Conservation (phyloP, 176 grass and related monocot species). For the Cocos nucifera region DNA sequence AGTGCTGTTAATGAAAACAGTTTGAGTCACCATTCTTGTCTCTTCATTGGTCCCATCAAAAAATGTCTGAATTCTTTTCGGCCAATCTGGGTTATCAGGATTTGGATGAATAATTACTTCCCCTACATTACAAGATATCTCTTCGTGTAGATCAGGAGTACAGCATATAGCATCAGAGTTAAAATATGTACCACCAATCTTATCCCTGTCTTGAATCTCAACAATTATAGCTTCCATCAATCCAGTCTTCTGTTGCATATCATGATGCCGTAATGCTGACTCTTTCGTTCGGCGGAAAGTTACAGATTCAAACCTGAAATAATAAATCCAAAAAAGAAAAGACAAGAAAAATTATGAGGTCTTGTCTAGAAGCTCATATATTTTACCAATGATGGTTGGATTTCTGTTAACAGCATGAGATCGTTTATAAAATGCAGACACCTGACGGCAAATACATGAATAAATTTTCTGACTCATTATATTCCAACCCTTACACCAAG, state of each 20-base stretch:
- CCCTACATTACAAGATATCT: conserved; percentile 63
- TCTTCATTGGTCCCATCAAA: conserved; percentile 71
- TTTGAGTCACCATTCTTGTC: conserved; percentile 49
- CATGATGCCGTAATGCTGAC: conserved; percentile 51
- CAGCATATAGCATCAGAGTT: conserved; percentile 92
- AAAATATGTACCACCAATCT: conserved; percentile 83
- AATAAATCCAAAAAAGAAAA: not conserved
- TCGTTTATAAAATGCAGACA: too few species aligned
- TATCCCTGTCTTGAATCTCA: conserved; percentile 90
- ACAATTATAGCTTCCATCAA: conserved; percentile 94
- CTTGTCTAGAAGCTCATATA: too few species aligned
- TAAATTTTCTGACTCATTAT: too few species aligned
- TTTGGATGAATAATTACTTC: conserved; percentile 90
- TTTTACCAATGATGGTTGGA: too few species aligned
- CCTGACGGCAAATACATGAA: too few species aligned
- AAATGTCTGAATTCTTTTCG: conserved; percentile 88
- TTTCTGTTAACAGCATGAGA: too few species aligned
- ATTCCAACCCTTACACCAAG: too few species aligned
- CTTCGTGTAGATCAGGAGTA: conserved; percentile 55
- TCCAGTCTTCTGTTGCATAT: conserved; percentile 93
- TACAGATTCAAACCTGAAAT: conserved; percentile 81
- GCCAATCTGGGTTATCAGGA: conserved; percentile 74
- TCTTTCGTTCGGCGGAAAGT: conserved; percentile 59
- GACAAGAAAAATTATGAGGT: too few species aligned
- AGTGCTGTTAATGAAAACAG: conserved; percentile 60